A percentile compares a stretch with the other conserved stretches of the same genome.
These are phyloP conservation scores for Blastocystis sp. DNA, from an alignment of 352 stramenopile genomes.

Conservation along the genomic window DNA sequence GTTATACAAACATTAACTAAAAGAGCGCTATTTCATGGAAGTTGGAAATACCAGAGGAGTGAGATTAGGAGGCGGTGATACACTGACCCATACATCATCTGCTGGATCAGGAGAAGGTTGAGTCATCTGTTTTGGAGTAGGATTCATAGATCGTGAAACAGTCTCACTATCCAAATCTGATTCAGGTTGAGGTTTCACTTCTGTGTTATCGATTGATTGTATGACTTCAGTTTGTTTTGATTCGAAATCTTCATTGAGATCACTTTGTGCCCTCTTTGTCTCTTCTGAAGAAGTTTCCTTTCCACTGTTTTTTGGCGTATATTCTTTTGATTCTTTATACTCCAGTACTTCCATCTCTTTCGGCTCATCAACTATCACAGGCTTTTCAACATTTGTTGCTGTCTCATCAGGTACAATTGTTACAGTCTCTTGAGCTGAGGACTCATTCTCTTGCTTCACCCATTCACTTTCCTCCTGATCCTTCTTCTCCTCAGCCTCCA, in stretches of 20 bases:
- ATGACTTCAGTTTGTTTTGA: not conserved
- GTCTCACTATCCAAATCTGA: not conserved
- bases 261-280: not conserved
- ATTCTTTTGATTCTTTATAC: not conserved
- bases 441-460: not conserved
- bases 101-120: not conserved
- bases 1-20: not conserved
- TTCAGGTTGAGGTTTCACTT: not conserved
- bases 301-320: not conserved
- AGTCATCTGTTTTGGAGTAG: not conserved
- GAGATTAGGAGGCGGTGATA: not conserved
- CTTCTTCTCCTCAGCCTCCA: not conserved
- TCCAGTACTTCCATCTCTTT: not conserved
- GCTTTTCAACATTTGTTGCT: not conserved
- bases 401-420: not conserved
- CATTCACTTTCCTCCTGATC: not conserved
- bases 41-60: not conserved
- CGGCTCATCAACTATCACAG: not conserved
- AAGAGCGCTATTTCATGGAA: not conserved
- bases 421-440: not conserved
- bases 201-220: not conserved
- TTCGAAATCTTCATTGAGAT: not conserved
- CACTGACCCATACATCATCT: not conserved
- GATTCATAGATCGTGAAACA: not conserved
- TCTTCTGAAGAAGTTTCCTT: not conserved